Evolutionary conservation across 2,329 filamentous ascomycete genomes (phyloP), one percentile per base, ranked within the genome.

Genomic region (Lachnellula occidentalis): DNA sequence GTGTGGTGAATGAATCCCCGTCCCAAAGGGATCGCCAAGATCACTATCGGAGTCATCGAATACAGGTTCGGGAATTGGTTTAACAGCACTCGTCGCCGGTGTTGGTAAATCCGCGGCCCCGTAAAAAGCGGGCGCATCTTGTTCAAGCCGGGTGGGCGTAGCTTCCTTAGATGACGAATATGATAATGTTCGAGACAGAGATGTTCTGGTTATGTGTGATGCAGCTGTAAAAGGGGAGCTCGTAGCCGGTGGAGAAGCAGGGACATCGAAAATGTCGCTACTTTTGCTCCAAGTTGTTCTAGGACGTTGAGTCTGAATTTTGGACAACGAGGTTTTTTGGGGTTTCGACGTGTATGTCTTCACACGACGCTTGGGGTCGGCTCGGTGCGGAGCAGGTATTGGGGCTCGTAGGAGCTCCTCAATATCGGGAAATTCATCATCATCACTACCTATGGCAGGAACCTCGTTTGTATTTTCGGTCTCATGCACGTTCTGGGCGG

Each of bases 201-300:
- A 41, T 17, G 19, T 34, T 42, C 48, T 48, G 42, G 27, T 19
- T 31, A 17, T 34, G 14, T 36, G 41, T 15, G 50, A 42, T 12
- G 36, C 50, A 45, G 52, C 47, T 12, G 56, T 34, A 43, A 62
- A 60, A 15, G 64, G 66, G 14, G 72, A 70, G 45, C 70, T 73
- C 12, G 71, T 73, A 48, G 66, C 63, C 7, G 71, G 71, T 11
- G 72, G 72, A 6, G 73, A 74, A n/a, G 64, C 66, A 36, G 71
- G 72, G 49, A 71, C 62, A 54, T 74, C 66, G 50, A 72, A 73
- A 15, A 71, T 59, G 47, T 41, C 34, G 24, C 39, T 36, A 45
- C 37, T 7, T 19, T 21, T 41, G 12, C 37, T 45, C 19, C 21
- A n/a, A 5, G 24, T 41, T 24, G 39, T n/a, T n/a, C 46, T 34